Conservation (phyloP, 768 basidiomycete genomes). For the Amanita phalloides region DNA sequence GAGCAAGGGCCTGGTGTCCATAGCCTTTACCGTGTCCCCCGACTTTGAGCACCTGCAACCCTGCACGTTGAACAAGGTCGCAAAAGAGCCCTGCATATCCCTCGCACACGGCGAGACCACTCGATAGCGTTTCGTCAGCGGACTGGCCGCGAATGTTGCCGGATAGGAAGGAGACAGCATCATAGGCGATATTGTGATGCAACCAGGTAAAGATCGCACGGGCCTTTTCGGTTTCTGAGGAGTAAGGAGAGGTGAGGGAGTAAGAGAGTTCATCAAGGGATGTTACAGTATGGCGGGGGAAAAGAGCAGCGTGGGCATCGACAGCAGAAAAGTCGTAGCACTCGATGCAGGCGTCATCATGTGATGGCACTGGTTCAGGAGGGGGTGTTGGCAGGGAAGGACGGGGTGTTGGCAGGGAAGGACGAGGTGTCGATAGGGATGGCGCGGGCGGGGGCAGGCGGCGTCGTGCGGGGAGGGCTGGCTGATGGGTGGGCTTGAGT, state of each 20-base stretch:
- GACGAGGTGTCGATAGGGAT: conserved; percentile 14
- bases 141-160: conserved; percentile 26
- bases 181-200: conserved; percentile 35
- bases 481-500: background rate
- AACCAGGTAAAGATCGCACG: conserved; percentile 38
- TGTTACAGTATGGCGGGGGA: conserved; percentile 28
- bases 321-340: conserved; percentile 32
- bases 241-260: conserved; percentile 30
- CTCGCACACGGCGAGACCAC: conserved; percentile 38
- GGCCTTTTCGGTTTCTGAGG: conserved; percentile 31
- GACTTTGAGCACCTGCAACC: conserved; percentile 29
- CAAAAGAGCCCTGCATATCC: conserved; percentile 37
- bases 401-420: conserved; percentile 17
- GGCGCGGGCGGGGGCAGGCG: background rate
- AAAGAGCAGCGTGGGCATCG: conserved; percentile 31
- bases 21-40: conserved; percentile 37
- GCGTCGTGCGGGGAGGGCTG: conserved; percentile 2
- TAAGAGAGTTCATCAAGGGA: conserved; percentile 28
- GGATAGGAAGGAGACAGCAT: conserved; percentile 30
- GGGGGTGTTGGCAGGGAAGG: conserved; percentile 19
- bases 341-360: conserved; percentile 21
- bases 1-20: conserved; percentile 23
- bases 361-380: conserved; percentile 14
- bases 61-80: conserved; percentile 25
- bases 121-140: conserved; percentile 25